Conservation (phyloP, 2,329 filamentous ascomycete genomes). For the Botryotinia globosa region DNA sequence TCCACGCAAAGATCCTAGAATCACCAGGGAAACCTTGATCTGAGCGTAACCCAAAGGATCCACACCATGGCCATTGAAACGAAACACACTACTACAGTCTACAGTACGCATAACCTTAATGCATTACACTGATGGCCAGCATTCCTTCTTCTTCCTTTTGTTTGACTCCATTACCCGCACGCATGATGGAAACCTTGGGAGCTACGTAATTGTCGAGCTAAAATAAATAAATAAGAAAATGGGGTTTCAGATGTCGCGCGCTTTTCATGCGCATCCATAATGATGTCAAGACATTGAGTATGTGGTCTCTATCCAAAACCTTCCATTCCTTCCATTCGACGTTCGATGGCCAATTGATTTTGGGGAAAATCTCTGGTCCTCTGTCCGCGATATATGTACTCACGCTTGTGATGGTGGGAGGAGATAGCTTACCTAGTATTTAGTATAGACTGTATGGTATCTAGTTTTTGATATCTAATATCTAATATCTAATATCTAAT, state of each 20-base stretch:
- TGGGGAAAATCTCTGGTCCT: neutral
- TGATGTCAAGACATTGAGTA: neutral
- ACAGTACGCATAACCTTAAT: no score
- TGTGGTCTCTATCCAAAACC: neutral
- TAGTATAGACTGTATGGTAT: no score
- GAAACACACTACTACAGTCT: neutral
- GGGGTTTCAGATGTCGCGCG: slow-evolving; percentile 21
- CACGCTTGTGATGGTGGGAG: neutral
- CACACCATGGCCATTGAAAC: neutral
- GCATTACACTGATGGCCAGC: neutral
- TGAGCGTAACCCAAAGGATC: neutral
- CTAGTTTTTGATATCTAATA: no score
- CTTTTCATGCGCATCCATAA: neutral
- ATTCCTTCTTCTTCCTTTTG: rapidly evolving
- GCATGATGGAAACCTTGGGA: neutral
- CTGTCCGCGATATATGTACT: neutral
- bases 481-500: no score
- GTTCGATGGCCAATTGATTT: neutral
- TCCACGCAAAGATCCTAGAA: neutral
- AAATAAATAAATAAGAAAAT: no score
- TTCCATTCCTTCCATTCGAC: neutral
- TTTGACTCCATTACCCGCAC: neutral
- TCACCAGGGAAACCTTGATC: neutral
- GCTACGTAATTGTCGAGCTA: neutral
- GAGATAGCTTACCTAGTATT: neutral